These are phyloP conservation scores for Blastobotrys persicus DNA, from an alignment of 1,139 yeast species.

Conservation along the genomic window DNA sequence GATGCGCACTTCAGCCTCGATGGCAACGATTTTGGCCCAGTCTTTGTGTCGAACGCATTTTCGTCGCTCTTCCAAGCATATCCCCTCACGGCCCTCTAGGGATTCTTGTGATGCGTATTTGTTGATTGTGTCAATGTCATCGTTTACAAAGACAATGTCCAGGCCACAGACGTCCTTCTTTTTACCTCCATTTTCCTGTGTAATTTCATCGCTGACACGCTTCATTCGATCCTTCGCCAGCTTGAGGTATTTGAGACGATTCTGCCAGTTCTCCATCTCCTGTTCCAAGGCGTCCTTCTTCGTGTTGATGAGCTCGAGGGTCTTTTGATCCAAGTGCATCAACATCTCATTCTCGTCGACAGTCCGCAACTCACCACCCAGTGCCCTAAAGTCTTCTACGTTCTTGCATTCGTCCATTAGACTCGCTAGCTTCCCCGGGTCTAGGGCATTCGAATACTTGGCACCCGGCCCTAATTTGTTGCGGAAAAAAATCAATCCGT, in stretches of 20 bases:
- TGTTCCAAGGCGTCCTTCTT: conserved; percentile 14
- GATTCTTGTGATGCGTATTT: conserved; percentile 1
- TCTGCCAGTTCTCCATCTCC: conserved; percentile 20
- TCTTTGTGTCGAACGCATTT: conserved; percentile 66
- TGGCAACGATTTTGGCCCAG: conserved; percentile 59
- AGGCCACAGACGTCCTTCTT: conserved; percentile 41
- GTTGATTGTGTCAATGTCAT: conserved; percentile 22
- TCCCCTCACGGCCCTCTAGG: conserved; percentile 24
- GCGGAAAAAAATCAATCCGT: conserved; percentile 60
- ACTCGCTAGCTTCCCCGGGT: conserved; percentile 24
- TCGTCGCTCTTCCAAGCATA: conserved; percentile 62
- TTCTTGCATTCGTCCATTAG: conserved; percentile 42
- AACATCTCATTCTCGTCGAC: conserved; percentile 17
- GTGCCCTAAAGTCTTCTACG: conserved; percentile 35
- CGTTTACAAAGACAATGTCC: conserved; percentile 33
- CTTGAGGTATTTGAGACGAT: conserved; percentile 18
- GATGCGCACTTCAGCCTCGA: conserved; percentile 35
- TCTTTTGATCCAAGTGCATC: conserved; percentile 22
- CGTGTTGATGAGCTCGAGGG: conserved; percentile 1
- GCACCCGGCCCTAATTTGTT: conserved; percentile 15
- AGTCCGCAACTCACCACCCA: conserved; percentile 32
- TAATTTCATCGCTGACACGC: conserved; percentile 16
- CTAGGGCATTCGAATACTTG: background rate
- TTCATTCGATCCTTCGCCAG: conserved; percentile 19
- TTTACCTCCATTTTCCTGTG: conserved; percentile 9